Percentiles rank a stretch among this genome's conserved stretches.
These are phyloP conservation scores for Myxozyma monticola DNA, from an alignment of 805 yeast species.

Conservation along the genomic window DNA sequence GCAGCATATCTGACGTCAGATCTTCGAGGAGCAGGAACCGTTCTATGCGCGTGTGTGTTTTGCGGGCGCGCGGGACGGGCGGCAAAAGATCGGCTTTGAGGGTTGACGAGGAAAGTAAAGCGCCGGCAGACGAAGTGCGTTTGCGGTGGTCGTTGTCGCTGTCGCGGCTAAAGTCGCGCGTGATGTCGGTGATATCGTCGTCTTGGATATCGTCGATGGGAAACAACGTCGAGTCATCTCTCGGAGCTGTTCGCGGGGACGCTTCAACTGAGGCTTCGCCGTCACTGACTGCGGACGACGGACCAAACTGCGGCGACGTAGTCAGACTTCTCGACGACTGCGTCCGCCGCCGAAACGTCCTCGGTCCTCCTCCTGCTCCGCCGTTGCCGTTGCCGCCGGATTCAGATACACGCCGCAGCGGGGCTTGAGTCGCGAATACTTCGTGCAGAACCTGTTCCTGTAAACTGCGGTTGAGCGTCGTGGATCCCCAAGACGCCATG, in stretches of 20 bases:
- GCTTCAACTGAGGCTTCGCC: conserved; percentile 5
- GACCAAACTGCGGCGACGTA: neutral
- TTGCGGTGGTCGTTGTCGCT: too few relatives aligned
- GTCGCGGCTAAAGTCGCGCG: neutral
- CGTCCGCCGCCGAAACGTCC: too few relatives aligned
- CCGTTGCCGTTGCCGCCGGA: neutral
- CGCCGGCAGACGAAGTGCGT: neutral
- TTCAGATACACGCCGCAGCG: conserved; percentile 15
- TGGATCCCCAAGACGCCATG: conserved; percentile 49
- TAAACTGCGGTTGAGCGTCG: conserved; percentile 67
- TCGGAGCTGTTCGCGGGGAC: neutral
- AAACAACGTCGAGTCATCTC: conserved; percentile 1
- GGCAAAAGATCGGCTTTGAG: neutral
- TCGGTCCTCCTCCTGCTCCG: too few relatives aligned
- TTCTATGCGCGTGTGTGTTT: conserved; percentile 52
- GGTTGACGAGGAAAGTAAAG: neutral
- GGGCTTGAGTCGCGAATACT: conserved; percentile 58
- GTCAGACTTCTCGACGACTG: neutral
- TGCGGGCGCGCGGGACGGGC: neutral
- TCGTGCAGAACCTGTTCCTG: conserved; percentile 72
- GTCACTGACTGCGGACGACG: conserved; percentile 16
- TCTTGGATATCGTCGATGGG: conserved; percentile 24
- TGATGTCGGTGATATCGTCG: neutral
- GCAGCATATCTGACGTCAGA: conserved; percentile 73
- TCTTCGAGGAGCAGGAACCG: conserved; percentile 88